Evolutionary conservation across 1,139 yeast genomes (phyloP), one percentile per base, ranked within the genome.

Genomic region (Saccharomycopsis crataegensis): DNA sequence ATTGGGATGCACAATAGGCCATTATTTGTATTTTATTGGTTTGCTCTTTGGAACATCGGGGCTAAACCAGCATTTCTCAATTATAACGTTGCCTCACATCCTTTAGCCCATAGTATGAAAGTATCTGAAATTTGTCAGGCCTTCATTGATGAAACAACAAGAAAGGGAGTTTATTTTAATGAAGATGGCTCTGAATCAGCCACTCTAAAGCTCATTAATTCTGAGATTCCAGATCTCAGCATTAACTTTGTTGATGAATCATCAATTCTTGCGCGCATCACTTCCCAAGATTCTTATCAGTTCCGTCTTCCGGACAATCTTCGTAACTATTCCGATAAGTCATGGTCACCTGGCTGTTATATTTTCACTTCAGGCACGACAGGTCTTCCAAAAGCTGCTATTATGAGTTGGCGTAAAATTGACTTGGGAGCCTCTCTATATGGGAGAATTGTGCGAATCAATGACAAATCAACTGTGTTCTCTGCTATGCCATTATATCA

Each of bases 401-500:
- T 88, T 58, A 85, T 91, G 82, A 84, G 95, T 3, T 90, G 97
- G 96, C 76, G 89, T 62, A 91, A 90, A 68, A 78, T 86, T 2
- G 64, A 67, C 3, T 73, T 86, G 73, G 96, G 96, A 0, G 74
- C 89, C 1, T 70, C 77, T 8, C 65, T 86, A 44, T 89, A 88
- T 66, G 89, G 90, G 1, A 76, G 77, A 59, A 83, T 87, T 52
- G 79, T 86, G 74, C 77, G 82, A 58, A 74, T 89, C 60, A 68
- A 70, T n/a, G 59, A 67, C 3, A 64, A 70, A 2, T 81, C 87
- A 28, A 79, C 77, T 9, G 83, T 89, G 7, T 86, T 86, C 69
- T 87, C 96, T 0, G 89, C 96, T 2, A 91, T 93, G 98, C 98
- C 99, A 0, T 71, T 93, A 59, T 93, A 91, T 65, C 98, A 93